Evolutionary conservation across 768 basidiomycete genomes (phyloP), one percentile per base, ranked within the genome.

Genomic region (Multifurca ochricompacta): DNA sequence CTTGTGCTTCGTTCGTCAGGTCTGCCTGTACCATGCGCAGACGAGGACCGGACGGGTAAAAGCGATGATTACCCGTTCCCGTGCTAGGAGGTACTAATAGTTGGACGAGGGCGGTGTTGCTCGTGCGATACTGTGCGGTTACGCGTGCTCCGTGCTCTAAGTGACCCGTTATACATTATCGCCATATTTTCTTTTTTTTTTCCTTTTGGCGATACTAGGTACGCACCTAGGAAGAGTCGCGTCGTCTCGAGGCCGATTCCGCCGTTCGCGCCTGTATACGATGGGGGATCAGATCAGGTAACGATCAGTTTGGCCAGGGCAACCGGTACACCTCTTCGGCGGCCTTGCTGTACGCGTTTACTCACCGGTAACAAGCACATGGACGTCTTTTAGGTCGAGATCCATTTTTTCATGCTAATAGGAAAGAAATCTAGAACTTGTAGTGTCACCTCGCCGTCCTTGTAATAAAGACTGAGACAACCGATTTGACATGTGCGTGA

Each of bases 241-340:
- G 74, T 72, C 3, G 81, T 84, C 60, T 78, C 81, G 0, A 85
- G 70, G 8, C 87, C 87, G 32, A 90, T 88, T 1, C 84, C 86
- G 3, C 86, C 85, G 60, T 81, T 85, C 2, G 85, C 85, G 45
- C 87, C 87, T 82, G 64, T 61, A 4, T 16, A 7, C 6, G 13
- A 2, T 13, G 35, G 13, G 7, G 18, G 14, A 25, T 16, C n/a
- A 11, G 32, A 36, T 27, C 3, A 19, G 36, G 8, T 18, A 39
- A 13, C 34, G 10, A 21, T 36, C 25, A 28, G 30, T 32, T 28
- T 43, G 23, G 2, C 45, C 27, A 8, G 30, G 34, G 25, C n/a
- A n/a, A n/a, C n/a, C n/a, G n/a, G n/a, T n/a, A n/a, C n/a, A n/a
- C n/a, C n/a, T n/a, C n/a, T n/a, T n/a, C n/a, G n/a, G n/a, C n/a